Base-by-base conservation (phyloP, 208 protist species). In the Eutreptiella sp. region DNA sequence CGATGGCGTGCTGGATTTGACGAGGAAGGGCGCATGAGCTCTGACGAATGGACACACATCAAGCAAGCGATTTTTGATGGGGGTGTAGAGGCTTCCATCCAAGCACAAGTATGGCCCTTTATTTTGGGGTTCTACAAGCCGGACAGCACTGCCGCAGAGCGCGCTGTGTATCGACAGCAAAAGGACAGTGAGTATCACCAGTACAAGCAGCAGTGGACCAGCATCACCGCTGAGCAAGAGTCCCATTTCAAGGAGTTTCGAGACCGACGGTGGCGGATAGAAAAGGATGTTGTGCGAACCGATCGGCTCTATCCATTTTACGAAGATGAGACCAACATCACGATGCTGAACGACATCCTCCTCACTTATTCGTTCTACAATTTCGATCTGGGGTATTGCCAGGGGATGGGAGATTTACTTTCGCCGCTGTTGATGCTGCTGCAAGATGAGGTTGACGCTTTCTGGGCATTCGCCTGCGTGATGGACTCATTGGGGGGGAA, bases 321-420 rank as follows among this genome's bases (percentile, higher is more conserved):
- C 35, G 73, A 80, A 2, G 75, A 80, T 16, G 57, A 72, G 4
- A 52, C 62, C 31, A 78, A 76, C 45, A 72, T 88, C 41, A 36
- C 38, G n/a, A 52, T 63, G 31, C 46, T 94, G 34, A 70, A 63
- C n/a, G 45, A 83, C 47, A 67, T 90, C 1, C 73, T 94, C 23
- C 69, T 92, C 50, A 76, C 81, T 4, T 78, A 92, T 63, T 72
- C 77, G 24, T 81, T 91, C 70, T 77, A 79, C 41, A 86, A 94
- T 68, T 88, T 92, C 74, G 88, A 94, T 46, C 66, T 89, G n/a
- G 81, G 83, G 39, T 94, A 94, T 72, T 82, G 75, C 32, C 84
- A 92, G 48, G 71, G 71, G 23, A 92, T 94, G 88, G 85, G 76
- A 46, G 88, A 94, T 55, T 62, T 91, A 0, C 70, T 83, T 1